Evolutionary conservation across 2,329 filamentous ascomycete species (phyloP).

Genomic region (Mariannaea elegans): DNA sequence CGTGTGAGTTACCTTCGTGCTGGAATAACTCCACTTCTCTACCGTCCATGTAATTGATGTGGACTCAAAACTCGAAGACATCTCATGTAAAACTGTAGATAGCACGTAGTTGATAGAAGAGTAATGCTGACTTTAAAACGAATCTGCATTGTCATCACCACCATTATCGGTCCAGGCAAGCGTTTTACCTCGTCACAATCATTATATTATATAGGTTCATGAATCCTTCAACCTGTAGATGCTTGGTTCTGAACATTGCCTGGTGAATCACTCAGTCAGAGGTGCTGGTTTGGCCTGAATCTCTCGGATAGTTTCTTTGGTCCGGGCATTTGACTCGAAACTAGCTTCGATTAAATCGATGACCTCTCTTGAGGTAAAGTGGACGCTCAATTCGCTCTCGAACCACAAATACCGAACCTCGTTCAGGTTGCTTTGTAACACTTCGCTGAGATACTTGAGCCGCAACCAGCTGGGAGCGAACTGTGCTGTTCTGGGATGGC

Average conservation of each 20-base stretch:
- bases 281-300: conserved; percentile 63
- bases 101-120: no score
- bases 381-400: conserved; percentile 71
- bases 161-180: background rate
- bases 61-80: no score
- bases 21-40: no score
- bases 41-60: no score
- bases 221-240: no score
- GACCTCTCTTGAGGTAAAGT: conserved; percentile 69
- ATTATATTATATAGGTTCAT: no score
- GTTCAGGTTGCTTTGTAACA: conserved; percentile 72
- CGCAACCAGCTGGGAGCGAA: conserved; percentile 70
- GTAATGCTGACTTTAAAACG: background rate
- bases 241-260: background rate
- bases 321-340: conserved; percentile 70
- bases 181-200: background rate
- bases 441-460: conserved; percentile 70
- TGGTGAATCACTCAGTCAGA: conserved; percentile 4
- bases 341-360: conserved; percentile 69
- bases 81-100: no score
- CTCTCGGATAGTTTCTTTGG: conserved; percentile 66
- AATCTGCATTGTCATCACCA: background rate
- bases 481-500: conserved; percentile 65
- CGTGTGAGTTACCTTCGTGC: no score
- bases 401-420: conserved; percentile 72